Base-by-base conservation (phyloP, 345 rosid genomes). In the Ceriops decandra region DNA sequence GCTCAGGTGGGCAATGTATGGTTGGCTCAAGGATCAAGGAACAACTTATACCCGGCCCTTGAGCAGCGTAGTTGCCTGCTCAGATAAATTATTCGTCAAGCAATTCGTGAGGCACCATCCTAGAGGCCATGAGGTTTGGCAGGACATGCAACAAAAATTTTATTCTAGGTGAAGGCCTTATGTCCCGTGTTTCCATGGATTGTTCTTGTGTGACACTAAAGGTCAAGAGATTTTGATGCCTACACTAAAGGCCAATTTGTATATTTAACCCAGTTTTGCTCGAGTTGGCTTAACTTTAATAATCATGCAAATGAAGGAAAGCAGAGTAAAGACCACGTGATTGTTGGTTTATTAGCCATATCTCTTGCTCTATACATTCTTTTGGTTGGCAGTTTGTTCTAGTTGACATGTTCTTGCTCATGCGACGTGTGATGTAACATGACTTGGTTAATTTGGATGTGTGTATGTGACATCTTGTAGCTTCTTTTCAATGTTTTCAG, bases 21-120 rank as follows among this genome's bases (percentile, higher is more conserved):
- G 70, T 72, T 90, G 98, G 98, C 82, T 90, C 70, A 81, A 69
- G 74, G 80, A 82, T 65, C 73, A 79, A 66, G 87, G 82, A 31
- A 72, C 76, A 17, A 77, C 54, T n/a, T 54, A 63, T 30, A 79
- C 81, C 4, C 51, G 5, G 65, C 67, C 87, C 54, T 57, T 85
- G 72, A 77, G 87, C 60, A 84, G 95, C 46, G n/a, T 90, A 67
- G 22, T 90, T 10, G 67, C 85, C n/a, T 60, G 72, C 66, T 49
- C 92, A 0, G 83, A 83, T 30, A 77, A 74, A 22, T 17, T 10
- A 22, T 87, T 89, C 62, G 10, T 83, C 35, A 58, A 58, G 13
- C 72, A 56, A 57, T 82, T 67, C 71, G 92, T 92, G 68, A 62
- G 38, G 49, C 77, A 32, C 58, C 89, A 92, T 78, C 86, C 87